These are phyloP conservation scores for Chloris gayana DNA, from an alignment of 176 grass and related monocot genomes.

Conservation along the genomic window DNA sequence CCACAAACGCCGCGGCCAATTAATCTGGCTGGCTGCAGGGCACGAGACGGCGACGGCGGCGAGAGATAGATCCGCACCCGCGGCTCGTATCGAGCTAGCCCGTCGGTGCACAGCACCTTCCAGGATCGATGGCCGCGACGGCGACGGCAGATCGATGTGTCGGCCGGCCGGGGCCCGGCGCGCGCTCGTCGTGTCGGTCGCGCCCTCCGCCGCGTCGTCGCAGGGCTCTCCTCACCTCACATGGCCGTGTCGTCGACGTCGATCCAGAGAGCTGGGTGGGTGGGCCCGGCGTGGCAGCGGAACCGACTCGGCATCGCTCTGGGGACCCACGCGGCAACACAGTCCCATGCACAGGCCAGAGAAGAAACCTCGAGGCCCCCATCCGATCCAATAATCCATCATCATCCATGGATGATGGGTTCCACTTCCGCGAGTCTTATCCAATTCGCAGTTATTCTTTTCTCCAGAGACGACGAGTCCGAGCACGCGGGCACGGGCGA, in stretches of 20 bases:
- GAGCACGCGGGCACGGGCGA: too few species aligned
- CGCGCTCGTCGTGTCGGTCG: not conserved
- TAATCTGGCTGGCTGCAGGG: not conserved
- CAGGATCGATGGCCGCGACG: not conserved
- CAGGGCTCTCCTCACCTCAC: not conserved
- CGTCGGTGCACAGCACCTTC: not conserved
- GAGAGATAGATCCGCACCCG: not conserved
- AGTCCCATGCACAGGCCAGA: not conserved
- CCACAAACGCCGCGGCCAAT: not conserved
- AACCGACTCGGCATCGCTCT: not conserved
- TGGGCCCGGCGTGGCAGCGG: conserved; percentile 6
- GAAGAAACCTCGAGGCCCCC: not conserved
- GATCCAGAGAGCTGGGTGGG: not conserved
- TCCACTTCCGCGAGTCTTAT: not conserved
- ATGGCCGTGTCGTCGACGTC: not conserved
- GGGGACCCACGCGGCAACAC: not conserved
- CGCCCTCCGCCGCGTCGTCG: not conserved
- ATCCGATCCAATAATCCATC: too few species aligned
- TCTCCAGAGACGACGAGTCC: too few species aligned
- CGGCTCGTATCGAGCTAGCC: not conserved
- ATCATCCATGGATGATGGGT: not conserved
- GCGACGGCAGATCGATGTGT: conserved; percentile 33
- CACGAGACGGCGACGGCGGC: not conserved
- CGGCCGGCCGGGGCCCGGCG: conserved; percentile 15
- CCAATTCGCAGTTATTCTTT: not conserved